Base-by-base conservation (phyloP, 1,284 basidiomycete genomes). In the Fomitiporia mediterranea region DNA sequence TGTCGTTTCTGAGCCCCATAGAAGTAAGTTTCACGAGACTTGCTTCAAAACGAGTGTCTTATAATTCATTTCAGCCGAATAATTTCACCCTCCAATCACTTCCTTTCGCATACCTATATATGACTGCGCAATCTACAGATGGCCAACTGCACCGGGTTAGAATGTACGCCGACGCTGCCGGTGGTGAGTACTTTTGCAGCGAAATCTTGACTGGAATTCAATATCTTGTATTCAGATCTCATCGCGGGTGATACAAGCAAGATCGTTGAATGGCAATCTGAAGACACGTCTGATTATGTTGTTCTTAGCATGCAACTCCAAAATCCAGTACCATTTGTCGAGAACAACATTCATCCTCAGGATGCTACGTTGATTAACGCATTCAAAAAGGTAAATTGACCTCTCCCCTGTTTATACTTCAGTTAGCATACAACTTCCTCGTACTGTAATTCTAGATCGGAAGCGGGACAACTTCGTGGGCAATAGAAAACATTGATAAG, bases 1-100 rank as follows among this genome's bases (percentile, higher is more conserved):
- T 69, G n/a, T 74, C 71, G 1, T 74, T 70, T 53, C 58, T 73
- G 5, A 73, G 67, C 60, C 75, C 74, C 11, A 69, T 76, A 15
- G 74, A 76, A 65, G 73, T 74, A 37, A 8, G 52, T 37, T 30
- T 11, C 7, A 13, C 13, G 21, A 11, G 21, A 46, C 13, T 23
- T 46, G 13, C 21, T n/a, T 43, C 4, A 17, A 5, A 3, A 13
- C n/a, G 9, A 3, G 32, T 34, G 13, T 2, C 3, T 34, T 4
- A 5, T 50, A 6, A 11, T 11, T 1, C 5, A 7, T 30, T 7
- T 34, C 30, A 50, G 48, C 48, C 48, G 17, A 50, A 32, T n/a
- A 67, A 72, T 54, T 53, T 64, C 46, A 51, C 65, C 35, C 58
- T 59, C 23, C 72, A 76, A 60, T 77, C 74, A 2, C 58, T 75